Percentiles rank a stretch among this genome's conserved stretches.
Conservation (phyloP, 257 asterid genomes). For the Solanum tarijense region DNA sequence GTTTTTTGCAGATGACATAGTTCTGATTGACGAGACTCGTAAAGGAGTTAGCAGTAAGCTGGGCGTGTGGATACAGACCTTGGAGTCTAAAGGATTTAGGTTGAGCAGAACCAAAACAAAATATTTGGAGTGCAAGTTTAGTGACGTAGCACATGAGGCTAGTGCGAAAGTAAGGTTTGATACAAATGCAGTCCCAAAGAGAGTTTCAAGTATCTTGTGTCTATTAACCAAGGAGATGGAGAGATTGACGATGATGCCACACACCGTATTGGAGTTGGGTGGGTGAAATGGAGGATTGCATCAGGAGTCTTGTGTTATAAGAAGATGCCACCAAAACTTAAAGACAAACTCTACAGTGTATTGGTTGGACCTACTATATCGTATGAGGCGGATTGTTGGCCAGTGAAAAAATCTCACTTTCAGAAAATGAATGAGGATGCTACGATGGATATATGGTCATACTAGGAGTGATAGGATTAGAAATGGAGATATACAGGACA, state of each 20-base stretch:
- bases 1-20: background rate
- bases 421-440: background rate
- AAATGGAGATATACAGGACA: background rate
- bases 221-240: background rate
- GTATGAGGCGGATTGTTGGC: background rate
- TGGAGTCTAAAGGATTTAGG: background rate
- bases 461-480: background rate
- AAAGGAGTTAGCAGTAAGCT: background rate
- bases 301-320: background rate
- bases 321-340: background rate
- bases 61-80: background rate
- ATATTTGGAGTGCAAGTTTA: background rate
- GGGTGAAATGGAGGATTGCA: background rate
- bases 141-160: background rate
- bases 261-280: background rate
- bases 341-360: background rate
- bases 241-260: background rate
- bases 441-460: background rate
- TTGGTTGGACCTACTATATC: background rate
- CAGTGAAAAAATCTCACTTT: background rate
- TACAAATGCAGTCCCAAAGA: background rate
- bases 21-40: background rate
- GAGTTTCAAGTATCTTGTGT: background rate
- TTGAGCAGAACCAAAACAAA: background rate
- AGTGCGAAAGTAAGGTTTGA: background rate